Conservation (phyloP, 192 early-diverging fungal species). For the Globomyces pollinis-pini region DNA sequence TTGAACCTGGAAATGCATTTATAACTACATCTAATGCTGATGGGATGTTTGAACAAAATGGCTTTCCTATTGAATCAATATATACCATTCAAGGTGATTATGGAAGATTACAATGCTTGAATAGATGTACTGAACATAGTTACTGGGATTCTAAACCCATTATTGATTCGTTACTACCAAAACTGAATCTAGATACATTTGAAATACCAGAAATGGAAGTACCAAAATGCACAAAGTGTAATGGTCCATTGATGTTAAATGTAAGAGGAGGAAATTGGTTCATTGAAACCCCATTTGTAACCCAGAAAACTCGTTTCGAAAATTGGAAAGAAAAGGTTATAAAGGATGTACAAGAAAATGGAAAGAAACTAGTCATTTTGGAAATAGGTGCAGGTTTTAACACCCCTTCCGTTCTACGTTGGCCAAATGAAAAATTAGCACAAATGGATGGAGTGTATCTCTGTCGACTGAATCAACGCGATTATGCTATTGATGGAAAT, state of each 20-base stretch:
- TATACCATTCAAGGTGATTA: slow-evolving; percentile 24
- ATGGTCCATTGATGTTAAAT: slow-evolving; percentile 15
- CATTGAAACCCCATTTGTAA: slow-evolving; percentile 6
- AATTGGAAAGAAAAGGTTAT: slow-evolving; percentile 5
- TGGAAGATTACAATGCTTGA: slow-evolving; percentile 14
- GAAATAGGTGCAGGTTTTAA: slow-evolving; percentile 25
- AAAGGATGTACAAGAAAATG: background rate
- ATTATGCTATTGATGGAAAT: background rate
- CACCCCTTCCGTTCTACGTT: slow-evolving; percentile 16
- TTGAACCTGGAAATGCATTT: slow-evolving; percentile 9
- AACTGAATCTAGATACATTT: slow-evolving; percentile 8
- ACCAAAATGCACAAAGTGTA: slow-evolving; percentile 12
- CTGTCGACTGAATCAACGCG: background rate
- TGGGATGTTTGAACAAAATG: slow-evolving; percentile 24
- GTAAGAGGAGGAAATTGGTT: slow-evolving; percentile 24
- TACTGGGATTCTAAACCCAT: background rate
- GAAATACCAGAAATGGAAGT: slow-evolving; percentile 9
- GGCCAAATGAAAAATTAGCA: slow-evolving; percentile 17
- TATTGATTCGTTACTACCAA: slow-evolving; percentile 8
- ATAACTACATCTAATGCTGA: slow-evolving; percentile 20
- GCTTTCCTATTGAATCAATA: slow-evolving; percentile 9
- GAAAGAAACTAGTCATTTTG: slow-evolving; percentile 20
- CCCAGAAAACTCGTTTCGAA: slow-evolving; percentile 5
- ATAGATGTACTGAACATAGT: slow-evolving; percentile 3
- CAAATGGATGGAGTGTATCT: background rate